phyloP scores from a whole-genome alignment of 768 basidiomycete genomes.

The Agaricus sinodeliciosus region DNA sequence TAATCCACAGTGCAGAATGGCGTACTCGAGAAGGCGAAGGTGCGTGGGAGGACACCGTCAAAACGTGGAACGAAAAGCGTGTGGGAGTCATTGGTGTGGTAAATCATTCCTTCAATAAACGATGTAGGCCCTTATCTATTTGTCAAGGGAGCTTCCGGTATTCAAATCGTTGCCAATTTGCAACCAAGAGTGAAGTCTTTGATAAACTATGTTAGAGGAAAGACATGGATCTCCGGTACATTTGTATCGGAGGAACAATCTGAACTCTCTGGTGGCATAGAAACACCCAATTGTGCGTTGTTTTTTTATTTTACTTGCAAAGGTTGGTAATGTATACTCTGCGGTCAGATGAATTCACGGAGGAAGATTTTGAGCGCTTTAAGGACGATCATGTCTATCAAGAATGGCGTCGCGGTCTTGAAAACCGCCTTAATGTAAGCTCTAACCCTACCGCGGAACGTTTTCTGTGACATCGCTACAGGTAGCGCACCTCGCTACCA shows the following conservation, averaged over 20 bases:
- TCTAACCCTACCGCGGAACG: neutral
- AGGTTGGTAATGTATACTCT: neutral
- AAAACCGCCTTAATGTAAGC: conserved; percentile 43
- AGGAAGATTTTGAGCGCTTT: conserved; percentile 44
- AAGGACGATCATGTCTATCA: conserved; percentile 42
- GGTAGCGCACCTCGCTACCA: conserved; percentile 34
- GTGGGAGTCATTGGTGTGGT: conserved; percentile 60
- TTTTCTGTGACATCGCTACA: conserved; percentile 11
- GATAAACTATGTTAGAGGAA: conserved; percentile 50
- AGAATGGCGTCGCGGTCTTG: conserved; percentile 40
- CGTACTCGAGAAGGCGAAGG: conserved; percentile 30
- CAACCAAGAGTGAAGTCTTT: conserved; percentile 45
- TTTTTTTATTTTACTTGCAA: neutral
- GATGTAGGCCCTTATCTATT: neutral
- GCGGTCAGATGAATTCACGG: conserved; percentile 39
- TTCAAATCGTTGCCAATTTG: conserved; percentile 53
- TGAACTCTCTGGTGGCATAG: conserved; percentile 30
- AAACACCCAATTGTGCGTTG: conserved; percentile 37
- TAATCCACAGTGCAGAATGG: conserved; percentile 64
- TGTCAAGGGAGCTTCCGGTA: conserved; percentile 51
- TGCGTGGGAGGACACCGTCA: conserved; percentile 38
- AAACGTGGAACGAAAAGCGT: conserved; percentile 43
- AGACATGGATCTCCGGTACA: conserved; percentile 48
- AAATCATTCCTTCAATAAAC: conserved; percentile 15
- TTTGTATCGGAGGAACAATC: conserved; percentile 35